Evolutionary conservation across 1,139 yeast species (phyloP), one percentile per base, ranked within the genome.

Genomic region (Debaryomyces sp.): DNA sequence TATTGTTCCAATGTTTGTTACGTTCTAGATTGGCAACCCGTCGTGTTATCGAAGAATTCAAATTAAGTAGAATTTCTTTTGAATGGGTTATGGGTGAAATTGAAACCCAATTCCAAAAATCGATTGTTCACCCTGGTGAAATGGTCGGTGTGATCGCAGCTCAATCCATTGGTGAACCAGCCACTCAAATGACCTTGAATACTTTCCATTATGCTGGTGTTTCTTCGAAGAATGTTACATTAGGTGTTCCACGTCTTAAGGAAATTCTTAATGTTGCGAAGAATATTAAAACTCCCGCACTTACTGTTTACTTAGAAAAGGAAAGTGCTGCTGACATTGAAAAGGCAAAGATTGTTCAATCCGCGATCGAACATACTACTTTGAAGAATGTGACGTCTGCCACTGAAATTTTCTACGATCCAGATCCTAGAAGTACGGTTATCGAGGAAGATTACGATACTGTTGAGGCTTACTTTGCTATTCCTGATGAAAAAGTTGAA

Each of bases 121-220:
- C 98, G 4, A 77, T 91, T 63, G 99, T 92, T 44, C 95, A 95
- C 58, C 97, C 99, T 9, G 99, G 99, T 78, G 99, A 94, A 70
- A 94, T 94, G 99, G 99, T 95, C 51, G 99, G 99, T 77, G 97
- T 94, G 48, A 83, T 94, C 64, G 99, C 99, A 48, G 99, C 99
- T 1, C 99, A 94, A 76, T 91, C 97, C 42, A 94, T 94, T 75
- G 99, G 99, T 77, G 99, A 94, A 71, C 99, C 99, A 45, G 99
- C 99, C 24, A 94, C 99, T 24, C 99, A 94, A 73, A 94, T 94
- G 99, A 94, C 99, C 0, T 82, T 94, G 73, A 94, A 94, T 68
- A 94, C 99, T 60, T 95, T 95, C 96, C 99, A 95, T 79, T 95
- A 92, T 79, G 99, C 99, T 27, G 99, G 99, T 88, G 99, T 95